Conservation (phyloP, 2,329 filamentous ascomycete species). For the Trichoderma oligosporum region DNA sequence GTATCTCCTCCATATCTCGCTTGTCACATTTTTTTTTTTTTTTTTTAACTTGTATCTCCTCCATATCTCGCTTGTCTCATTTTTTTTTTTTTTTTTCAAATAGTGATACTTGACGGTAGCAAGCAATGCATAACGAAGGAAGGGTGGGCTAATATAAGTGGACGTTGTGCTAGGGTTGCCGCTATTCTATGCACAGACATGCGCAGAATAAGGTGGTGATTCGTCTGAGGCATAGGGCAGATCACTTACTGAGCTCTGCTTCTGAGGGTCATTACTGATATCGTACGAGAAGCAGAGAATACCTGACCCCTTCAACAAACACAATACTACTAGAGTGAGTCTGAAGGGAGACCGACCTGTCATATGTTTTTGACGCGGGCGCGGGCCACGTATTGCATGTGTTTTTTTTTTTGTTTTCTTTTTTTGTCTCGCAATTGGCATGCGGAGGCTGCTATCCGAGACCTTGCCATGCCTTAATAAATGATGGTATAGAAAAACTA, state of each 20-base stretch:
- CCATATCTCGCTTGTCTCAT: conserved; percentile 1
- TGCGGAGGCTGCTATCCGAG: conserved; percentile 2
- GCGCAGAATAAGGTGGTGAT: not conserved
- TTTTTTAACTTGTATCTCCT: not conserved
- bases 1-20: not conserved
- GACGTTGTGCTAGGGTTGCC: not conserved
- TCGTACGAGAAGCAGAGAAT: not conserved
- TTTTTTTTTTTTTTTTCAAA: not conserved
- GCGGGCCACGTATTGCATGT: not conserved
- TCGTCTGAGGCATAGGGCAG: not conserved
- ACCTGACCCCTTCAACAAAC: too few species aligned
- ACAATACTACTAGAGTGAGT: not conserved
- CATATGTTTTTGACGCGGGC: conserved; percentile 4
- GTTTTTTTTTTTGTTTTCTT: too few species aligned
- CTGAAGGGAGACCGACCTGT: too few species aligned
- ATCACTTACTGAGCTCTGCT: not conserved
- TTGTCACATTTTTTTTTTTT: too few species aligned
- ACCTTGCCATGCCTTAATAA: not conserved
- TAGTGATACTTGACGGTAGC: not conserved
- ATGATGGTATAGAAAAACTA: not conserved
- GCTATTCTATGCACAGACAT: conserved; percentile 4
- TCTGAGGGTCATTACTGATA: not conserved
- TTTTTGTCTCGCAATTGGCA: not conserved
- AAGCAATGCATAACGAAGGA: not conserved
- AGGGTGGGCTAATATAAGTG: not conserved